Evolutionary conservation across 345 rosid species (phyloP).

Genomic region (Linum usitatissimum): DNA sequence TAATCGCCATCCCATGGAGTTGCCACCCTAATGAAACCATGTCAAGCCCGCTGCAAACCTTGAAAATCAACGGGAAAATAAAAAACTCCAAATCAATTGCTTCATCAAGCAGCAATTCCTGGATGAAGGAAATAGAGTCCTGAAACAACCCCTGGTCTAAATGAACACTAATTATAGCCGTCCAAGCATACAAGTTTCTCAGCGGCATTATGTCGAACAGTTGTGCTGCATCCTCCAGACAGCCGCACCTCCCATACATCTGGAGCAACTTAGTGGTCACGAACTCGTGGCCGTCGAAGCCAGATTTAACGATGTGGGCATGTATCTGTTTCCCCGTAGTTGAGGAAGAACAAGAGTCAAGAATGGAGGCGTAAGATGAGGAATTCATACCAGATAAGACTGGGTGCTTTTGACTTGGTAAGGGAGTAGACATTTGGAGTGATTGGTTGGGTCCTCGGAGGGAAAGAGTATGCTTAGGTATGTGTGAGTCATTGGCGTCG

Average conservation of each 20-base stretch:
- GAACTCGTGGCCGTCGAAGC: constrained; percentile 11
- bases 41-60: constrained; percentile 15
- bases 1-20: constrained; percentile 18
- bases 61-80: constrained; percentile 14
- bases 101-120: constrained; percentile 10
- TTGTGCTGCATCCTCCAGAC: constrained; percentile 9
- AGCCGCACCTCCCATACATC: constrained; percentile 10
- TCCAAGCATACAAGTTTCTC: constrained; percentile 16
- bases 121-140: constrained; percentile 11
- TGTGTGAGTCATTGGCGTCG: too few species aligned
- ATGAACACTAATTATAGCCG: constrained; percentile 11
- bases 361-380: constrained; percentile 32
- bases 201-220: constrained; percentile 18
- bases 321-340: constrained; percentile 35
- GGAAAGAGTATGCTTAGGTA: too few species aligned
- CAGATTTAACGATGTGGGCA: constrained; percentile 24
- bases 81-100: constrained; percentile 15
- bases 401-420: too few species aligned
- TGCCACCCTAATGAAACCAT: constrained; percentile 11
- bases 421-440: too few species aligned
- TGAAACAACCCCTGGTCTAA: constrained; percentile 12
- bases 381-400: constrained; percentile 10
- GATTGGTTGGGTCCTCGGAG: too few species aligned
- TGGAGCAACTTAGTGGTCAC: constrained; percentile 16
- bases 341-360: constrained; percentile 39